These are phyloP conservation scores for Volvariella surrecta DNA, from an alignment of 1,284 basidiomycete genomes.

Conservation along the genomic window DNA sequence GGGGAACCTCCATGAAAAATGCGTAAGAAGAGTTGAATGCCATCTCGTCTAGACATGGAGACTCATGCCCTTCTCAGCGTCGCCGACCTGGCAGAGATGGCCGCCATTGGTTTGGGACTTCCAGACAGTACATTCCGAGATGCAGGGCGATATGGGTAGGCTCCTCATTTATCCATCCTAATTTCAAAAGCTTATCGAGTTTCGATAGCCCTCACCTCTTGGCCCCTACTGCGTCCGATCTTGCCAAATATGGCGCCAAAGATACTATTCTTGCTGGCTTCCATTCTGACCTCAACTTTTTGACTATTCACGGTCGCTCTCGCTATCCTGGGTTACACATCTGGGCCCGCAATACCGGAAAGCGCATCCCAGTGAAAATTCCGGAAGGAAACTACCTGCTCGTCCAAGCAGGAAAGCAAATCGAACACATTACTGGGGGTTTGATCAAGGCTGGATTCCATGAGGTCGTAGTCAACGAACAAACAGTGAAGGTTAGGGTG, in stretches of 20 bases:
- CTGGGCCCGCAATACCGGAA: slow-evolving; percentile 88
- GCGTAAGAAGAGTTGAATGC: slow-evolving; percentile 53
- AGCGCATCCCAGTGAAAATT: slow-evolving; percentile 77
- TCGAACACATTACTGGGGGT: slow-evolving; percentile 84
- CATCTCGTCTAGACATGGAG: neutral
- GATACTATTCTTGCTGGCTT: slow-evolving; percentile 86
- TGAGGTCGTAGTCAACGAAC: slow-evolving; percentile 82
- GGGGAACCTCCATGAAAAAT: slow-evolving; percentile 80
- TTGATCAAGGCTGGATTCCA: slow-evolving; percentile 89
- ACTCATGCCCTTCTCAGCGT: slow-evolving; percentile 42
- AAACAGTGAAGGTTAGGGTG: slow-evolving; percentile 55
- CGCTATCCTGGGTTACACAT: slow-evolving; percentile 80
- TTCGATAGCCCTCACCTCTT: slow-evolving; percentile 70
- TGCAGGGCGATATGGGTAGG: slow-evolving; percentile 74
- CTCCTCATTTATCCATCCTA: neutral
- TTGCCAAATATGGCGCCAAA: slow-evolving; percentile 67
- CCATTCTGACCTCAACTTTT: slow-evolving; percentile 78
- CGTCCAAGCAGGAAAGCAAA: slow-evolving; percentile 87
- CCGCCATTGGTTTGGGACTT: slow-evolving; percentile 72
- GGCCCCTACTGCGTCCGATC: slow-evolving; percentile 86
- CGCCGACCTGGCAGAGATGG: slow-evolving; percentile 75
- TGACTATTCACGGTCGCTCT: slow-evolving; percentile 88
- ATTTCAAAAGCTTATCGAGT: neutral
- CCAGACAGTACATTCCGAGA: slow-evolving; percentile 58
- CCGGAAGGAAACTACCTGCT: slow-evolving; percentile 66